These are phyloP conservation scores for Platanthera zijinensis DNA, from an alignment of 106 monocot genomes.

Conservation along the genomic window DNA sequence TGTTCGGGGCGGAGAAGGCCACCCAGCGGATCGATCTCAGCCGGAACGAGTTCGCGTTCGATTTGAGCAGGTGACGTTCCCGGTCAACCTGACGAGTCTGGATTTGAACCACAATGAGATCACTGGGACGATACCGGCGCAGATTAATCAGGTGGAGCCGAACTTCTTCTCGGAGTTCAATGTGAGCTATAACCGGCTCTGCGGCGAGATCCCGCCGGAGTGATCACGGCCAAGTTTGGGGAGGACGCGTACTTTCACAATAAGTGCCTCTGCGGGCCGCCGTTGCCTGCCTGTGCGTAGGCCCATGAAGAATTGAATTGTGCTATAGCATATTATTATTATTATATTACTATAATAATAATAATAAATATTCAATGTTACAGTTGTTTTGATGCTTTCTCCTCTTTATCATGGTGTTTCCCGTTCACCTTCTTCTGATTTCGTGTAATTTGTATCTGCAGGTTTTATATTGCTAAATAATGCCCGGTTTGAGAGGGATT, in stretches of 20 bases:
- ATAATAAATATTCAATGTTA: too few species aligned
- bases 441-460: too few species aligned
- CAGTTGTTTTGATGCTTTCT: too few species aligned
- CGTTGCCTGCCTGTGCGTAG: constrained; percentile 19
- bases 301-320: not conserved
- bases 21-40: constrained; percentile 28
- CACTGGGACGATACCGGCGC: constrained; percentile 9
- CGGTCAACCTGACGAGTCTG: constrained; percentile 12
- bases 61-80: constrained; percentile 36
- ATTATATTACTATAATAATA: too few species aligned
- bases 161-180: constrained; percentile 17
- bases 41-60: constrained; percentile 40
- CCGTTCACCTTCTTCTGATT: too few species aligned
- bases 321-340: too few species aligned
- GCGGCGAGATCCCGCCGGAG: constrained; percentile 40
- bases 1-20: constrained; percentile 27
- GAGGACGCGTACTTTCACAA: constrained; percentile 26
- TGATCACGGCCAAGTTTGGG: constrained; percentile 14
- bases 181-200: constrained; percentile 55
- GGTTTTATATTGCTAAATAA: too few species aligned
- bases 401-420: too few species aligned
- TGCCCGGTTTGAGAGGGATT: too few species aligned
- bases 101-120: constrained; percentile 18
- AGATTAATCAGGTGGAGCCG: constrained; percentile 10
- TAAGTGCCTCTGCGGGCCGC: constrained; percentile 54